Conservation (phyloP, 805 yeast species). For the Candida peoriensis region DNA sequence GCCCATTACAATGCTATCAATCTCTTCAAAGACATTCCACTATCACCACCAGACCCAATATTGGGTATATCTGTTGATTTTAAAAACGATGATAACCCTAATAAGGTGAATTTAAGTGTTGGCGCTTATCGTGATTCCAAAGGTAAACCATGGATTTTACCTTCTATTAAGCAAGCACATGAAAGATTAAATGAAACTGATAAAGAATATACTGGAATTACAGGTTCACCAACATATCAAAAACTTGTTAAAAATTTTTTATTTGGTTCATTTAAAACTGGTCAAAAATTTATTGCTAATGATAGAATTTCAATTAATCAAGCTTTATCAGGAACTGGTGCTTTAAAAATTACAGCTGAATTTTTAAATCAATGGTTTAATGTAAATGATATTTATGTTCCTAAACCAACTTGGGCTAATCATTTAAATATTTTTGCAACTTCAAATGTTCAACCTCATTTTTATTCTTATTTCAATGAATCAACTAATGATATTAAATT, state of each 20-base stretch:
- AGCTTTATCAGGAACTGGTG: constrained; percentile 94
- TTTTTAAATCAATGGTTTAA: constrained; percentile 62
- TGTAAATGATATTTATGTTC: constrained; percentile 49
- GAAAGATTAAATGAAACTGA: constrained; percentile 54
- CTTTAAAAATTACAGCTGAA: constrained; percentile 79
- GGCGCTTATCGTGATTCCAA: constrained; percentile 85
- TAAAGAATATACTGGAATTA: constrained; percentile 85
- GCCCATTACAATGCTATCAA: constrained; percentile 1
- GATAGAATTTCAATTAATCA: constrained; percentile 74
- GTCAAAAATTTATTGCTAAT: constrained; percentile 49
- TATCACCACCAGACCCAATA: constrained; percentile 84
- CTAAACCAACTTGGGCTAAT: constrained; percentile 94
- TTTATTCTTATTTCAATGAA: constrained; percentile 69
- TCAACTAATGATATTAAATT: constrained; percentile 58
- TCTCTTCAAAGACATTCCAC: constrained; percentile 9
- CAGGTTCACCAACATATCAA: constrained; percentile 69
- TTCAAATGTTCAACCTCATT: constrained; percentile 59
- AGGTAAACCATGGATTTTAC: constrained; percentile 88
- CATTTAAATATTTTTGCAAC: constrained; percentile 75
- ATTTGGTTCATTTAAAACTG: constrained; percentile 59
- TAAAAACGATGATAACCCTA: constrained; percentile 55
- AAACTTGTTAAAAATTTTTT: constrained; percentile 63
- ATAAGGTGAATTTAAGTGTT: constrained; percentile 46
- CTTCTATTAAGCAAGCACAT: constrained; percentile 48
- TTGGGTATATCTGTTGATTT: constrained; percentile 73